phyloP scores from a whole-genome alignment of 2,329 filamentous ascomycete species.

The Hymenoscyphus occultus region DNA sequence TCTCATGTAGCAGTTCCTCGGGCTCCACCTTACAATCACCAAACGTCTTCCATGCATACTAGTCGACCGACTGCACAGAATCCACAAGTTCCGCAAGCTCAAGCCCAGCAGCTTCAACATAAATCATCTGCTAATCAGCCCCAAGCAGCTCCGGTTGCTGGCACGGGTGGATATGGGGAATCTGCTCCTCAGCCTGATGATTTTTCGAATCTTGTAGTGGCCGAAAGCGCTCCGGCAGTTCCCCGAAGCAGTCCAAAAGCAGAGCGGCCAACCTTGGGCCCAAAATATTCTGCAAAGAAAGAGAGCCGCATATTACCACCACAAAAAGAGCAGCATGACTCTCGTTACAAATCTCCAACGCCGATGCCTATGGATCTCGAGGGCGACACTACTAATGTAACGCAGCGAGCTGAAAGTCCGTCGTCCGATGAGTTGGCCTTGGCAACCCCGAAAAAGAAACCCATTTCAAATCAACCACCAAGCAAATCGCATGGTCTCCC shows the following conservation, averaged over 20 bases:
- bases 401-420: not conserved
- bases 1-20: not conserved
- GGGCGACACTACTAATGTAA: not conserved
- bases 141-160: not conserved
- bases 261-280: not conserved
- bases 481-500: not conserved
- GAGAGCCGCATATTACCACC: not conserved
- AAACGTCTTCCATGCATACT: not conserved
- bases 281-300: not conserved
- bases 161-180: not conserved
- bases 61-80: not conserved
- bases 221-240: not conserved
- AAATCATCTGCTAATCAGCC: not conserved
- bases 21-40: not conserved
- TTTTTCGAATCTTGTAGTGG: not conserved
- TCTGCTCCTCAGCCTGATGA: not conserved
- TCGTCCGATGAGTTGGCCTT: not conserved
- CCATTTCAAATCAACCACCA: not conserved
- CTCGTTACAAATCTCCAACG: slow-evolving; percentile 4
- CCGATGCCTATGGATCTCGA: not conserved
- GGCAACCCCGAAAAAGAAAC: not conserved
- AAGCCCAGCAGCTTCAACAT: not conserved
- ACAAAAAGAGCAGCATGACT: not conserved
- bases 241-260: not conserved
- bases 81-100: not conserved